Conservation (phyloP, 345 rosid genomes). For the Sonneratia caseolaris region DNA sequence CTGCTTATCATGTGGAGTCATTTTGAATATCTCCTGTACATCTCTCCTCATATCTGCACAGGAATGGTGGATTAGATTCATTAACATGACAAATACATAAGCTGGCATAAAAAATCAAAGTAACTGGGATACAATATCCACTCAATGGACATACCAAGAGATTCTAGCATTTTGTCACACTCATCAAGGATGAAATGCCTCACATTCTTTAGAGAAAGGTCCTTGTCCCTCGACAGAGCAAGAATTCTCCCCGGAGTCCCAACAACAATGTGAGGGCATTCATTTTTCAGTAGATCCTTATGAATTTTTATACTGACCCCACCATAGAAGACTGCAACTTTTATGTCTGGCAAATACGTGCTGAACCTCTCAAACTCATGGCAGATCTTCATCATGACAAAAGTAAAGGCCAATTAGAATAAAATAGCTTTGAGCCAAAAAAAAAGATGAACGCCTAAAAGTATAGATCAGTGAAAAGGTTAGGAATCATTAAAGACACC, state of each 20-base stretch:
- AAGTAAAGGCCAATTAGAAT: conserved; percentile 1
- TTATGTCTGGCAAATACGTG: conserved; percentile 76
- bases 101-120: not conserved
- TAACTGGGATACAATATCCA: not conserved
- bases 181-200: conserved; percentile 99
- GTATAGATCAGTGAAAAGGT: not conserved
- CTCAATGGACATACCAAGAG: conserved; percentile 50
- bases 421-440: not conserved
- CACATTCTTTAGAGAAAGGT: conserved; percentile 93
- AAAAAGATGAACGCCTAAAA: not conserved
- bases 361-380: conserved; percentile 97
- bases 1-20: conserved; percentile 99
- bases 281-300: conserved; percentile 88
- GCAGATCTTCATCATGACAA: conserved; percentile 47
- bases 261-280: conserved; percentile 96
- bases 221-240: conserved; percentile 83
- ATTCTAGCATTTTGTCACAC: conserved; percentile 99
- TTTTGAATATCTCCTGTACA: conserved; percentile 96
- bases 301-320: conserved; percentile 90
- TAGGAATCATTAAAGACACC: conserved; percentile 25
- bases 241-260: conserved; percentile 97
- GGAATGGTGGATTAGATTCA: not conserved
- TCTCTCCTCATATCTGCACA: conserved; percentile 89
- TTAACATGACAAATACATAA: not conserved
- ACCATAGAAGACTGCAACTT: conserved; percentile 92